Percentiles rank a stretch among this genome's conserved stretches.
phyloP scores from a whole-genome alignment of 352 stramenopile genomes.

The Phytophthora palmivora region DNA sequence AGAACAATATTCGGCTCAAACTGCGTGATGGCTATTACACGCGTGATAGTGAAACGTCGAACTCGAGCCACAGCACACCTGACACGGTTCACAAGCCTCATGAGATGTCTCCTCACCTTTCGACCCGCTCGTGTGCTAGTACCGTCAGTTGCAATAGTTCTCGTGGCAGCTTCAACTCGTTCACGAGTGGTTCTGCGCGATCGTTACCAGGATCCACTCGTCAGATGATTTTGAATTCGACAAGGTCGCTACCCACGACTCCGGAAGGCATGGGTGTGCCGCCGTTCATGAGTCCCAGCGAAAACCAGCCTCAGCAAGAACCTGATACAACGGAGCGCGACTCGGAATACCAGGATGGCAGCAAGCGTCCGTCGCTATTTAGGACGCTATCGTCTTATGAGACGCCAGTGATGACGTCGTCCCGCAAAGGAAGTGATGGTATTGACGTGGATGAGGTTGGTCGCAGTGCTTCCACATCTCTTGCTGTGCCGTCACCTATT shows the following conservation, averaged over 20 bases:
- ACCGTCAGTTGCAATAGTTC: slow-evolving; percentile 44
- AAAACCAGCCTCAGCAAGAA: slow-evolving; percentile 44
- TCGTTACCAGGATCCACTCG: slow-evolving; percentile 36
- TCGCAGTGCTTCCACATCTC: slow-evolving; percentile 14
- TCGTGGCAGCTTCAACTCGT: slow-evolving; percentile 44
- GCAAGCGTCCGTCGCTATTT: slow-evolving; percentile 68
- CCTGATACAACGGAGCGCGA: slow-evolving; percentile 45
- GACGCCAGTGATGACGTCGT: slow-evolving; percentile 63
- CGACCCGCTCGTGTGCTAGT: slow-evolving; percentile 46
- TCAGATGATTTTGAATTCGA: slow-evolving; percentile 38
- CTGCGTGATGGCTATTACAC: slow-evolving; percentile 71
- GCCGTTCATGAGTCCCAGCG: slow-evolving; percentile 13
- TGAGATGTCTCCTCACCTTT: slow-evolving; percentile 33
- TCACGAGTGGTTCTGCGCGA: slow-evolving; percentile 29
- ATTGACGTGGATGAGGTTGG: slow-evolving; percentile 38
- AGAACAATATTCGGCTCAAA: slow-evolving; percentile 95
- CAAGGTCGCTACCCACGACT: slow-evolving; percentile 55
- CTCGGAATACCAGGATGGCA: slow-evolving; percentile 44
- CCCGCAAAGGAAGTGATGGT: slow-evolving; percentile 51
- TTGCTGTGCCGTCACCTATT: slow-evolving; percentile 65
- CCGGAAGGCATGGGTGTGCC: slow-evolving; percentile 44
- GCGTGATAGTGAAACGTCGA: slow-evolving; percentile 44
- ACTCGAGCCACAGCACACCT: slow-evolving; percentile 28
- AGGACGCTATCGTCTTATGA: slow-evolving; percentile 83
- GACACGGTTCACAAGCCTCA: slow-evolving; percentile 33